Percentiles rank a stretch among this genome's conserved stretches.
Conservation (phyloP, 2,329 filamentous ascomycete genomes). For the Pyrenophora tritici-repentis region DNA sequence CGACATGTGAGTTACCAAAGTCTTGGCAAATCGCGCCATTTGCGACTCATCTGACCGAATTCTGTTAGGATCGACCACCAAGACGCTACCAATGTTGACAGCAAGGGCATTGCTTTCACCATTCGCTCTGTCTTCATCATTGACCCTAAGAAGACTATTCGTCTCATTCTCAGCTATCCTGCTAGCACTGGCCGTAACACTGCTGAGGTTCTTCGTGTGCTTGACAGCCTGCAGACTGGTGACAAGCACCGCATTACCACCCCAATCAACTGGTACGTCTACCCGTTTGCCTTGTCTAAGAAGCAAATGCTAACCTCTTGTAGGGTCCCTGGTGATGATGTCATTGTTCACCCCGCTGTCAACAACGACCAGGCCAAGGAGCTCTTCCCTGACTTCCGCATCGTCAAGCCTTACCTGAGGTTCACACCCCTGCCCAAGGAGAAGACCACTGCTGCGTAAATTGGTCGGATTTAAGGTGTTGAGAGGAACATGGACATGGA, state of each 20-base stretch:
- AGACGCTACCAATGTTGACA: conserved; percentile 63
- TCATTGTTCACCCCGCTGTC: conserved; percentile 65
- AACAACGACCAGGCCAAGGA: conserved; percentile 64
- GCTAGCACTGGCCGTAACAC: conserved; percentile 64
- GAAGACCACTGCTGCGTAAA: conserved; percentile 55
- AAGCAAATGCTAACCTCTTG: neutral
- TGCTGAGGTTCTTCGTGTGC: conserved; percentile 57
- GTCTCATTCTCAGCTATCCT: conserved; percentile 66
- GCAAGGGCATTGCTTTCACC: conserved; percentile 63
- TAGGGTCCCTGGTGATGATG: conserved; percentile 62
- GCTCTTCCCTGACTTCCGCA: conserved; percentile 63
- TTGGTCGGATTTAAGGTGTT: too few relatives aligned
- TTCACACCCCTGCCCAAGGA: conserved; percentile 65
- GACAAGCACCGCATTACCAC: conserved; percentile 66
- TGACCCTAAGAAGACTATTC: conserved; percentile 68
- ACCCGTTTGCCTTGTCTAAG: neutral
- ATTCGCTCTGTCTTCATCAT: conserved; percentile 69
- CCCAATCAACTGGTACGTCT: conserved; percentile 58
- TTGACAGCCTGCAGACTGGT: conserved; percentile 60
- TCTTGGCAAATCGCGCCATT: neutral
- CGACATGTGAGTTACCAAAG: conserved; percentile 52
- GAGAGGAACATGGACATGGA: too few relatives aligned
- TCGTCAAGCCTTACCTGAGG: conserved; percentile 66
- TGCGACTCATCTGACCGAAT: conserved; percentile 20
- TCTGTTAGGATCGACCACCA: conserved; percentile 55